Conservation (phyloP, 257 asterid species). For the Echium plantagineum region DNA sequence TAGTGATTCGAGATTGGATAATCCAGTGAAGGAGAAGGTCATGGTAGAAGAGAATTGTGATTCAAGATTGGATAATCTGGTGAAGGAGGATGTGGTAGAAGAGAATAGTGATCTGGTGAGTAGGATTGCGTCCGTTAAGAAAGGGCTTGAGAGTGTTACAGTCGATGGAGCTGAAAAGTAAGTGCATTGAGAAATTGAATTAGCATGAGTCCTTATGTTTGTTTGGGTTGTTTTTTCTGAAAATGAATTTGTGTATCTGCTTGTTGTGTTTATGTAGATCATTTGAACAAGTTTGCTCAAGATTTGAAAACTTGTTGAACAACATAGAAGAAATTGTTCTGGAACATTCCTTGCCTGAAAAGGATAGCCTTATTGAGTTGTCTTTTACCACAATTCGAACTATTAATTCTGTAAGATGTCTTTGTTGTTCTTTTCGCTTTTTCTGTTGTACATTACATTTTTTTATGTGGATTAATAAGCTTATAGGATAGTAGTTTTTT, state of each 20-base stretch:
- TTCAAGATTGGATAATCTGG: slow-evolving; percentile 12
- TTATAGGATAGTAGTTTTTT: not conserved
- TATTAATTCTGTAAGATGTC: slow-evolving; percentile 42
- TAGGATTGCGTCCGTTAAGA: slow-evolving; percentile 29
- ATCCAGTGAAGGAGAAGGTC: slow-evolving; percentile 5
- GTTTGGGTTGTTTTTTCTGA: not conserved
- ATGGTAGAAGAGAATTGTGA: slow-evolving; percentile 14
- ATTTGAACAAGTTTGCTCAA: slow-evolving; percentile 38
- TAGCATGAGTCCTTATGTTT: not conserved
- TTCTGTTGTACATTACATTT: not conserved
- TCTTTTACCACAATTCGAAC: slow-evolving; percentile 37
- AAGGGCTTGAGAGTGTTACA: slow-evolving; percentile 41
- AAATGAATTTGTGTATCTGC: not conserved
- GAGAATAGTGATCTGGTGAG: slow-evolving; percentile 19
- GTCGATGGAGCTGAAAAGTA: slow-evolving; percentile 49
- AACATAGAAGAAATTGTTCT: slow-evolving; percentile 33
- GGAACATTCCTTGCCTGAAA: slow-evolving; percentile 37
- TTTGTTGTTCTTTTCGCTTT: not conserved
- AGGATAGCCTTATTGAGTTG: slow-evolving; percentile 44
- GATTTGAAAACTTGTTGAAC: slow-evolving; percentile 33
- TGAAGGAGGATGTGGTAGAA: slow-evolving; percentile 5
- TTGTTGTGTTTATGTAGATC: slow-evolving; percentile 39
- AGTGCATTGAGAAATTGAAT: slow-evolving; percentile 16
- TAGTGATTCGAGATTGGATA: slow-evolving; percentile 18
- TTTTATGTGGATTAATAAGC: not conserved